Conservation (phyloP, 164 flowering plant species). For the Berberis vulgaris region DNA sequence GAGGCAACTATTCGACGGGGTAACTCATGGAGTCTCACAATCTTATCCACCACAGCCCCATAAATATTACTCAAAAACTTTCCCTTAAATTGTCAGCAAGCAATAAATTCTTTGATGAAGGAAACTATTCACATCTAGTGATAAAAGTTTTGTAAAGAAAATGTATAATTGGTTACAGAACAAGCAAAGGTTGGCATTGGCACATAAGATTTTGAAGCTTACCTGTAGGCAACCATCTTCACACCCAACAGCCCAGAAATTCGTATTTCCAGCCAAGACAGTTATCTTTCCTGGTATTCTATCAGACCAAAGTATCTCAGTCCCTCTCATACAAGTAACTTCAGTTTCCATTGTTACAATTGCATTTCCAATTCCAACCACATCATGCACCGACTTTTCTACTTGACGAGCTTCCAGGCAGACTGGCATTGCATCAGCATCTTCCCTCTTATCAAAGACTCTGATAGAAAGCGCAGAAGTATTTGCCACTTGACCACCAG, state of each 20-base stretch:
- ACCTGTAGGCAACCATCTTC: conserved; percentile 98
- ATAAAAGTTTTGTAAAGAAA: neutral
- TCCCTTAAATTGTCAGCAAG: no score
- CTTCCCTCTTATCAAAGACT: conserved; percentile 74
- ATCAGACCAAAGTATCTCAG: conserved; percentile 81
- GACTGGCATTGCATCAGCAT: conserved; percentile 42
- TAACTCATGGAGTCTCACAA: no score
- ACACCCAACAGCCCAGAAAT: conserved; percentile 98
- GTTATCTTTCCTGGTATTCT: conserved; percentile 76
- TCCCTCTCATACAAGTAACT: conserved; percentile 60
- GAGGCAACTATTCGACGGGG: no score
- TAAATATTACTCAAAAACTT: no score
- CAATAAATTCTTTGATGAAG: no score
- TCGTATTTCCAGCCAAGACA: conserved; percentile 93
- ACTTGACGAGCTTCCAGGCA: conserved; percentile 80
- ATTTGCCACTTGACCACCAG: conserved; percentile 24
- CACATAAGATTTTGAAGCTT: conserved; percentile 4
- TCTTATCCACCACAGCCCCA: no score
- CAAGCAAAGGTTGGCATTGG: neutral
- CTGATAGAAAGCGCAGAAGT: conserved; percentile 44
- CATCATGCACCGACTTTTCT: conserved; percentile 71
- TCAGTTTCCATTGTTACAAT: conserved; percentile 68
- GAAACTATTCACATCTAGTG: no score
- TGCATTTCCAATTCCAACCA: conserved; percentile 54
- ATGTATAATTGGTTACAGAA: neutral